A percentile compares a stretch with the other conserved stretches of the same genome.
These are phyloP conservation scores for Arthromyces matolae DNA, from an alignment of 768 basidiomycete species.

Conservation along the genomic window DNA sequence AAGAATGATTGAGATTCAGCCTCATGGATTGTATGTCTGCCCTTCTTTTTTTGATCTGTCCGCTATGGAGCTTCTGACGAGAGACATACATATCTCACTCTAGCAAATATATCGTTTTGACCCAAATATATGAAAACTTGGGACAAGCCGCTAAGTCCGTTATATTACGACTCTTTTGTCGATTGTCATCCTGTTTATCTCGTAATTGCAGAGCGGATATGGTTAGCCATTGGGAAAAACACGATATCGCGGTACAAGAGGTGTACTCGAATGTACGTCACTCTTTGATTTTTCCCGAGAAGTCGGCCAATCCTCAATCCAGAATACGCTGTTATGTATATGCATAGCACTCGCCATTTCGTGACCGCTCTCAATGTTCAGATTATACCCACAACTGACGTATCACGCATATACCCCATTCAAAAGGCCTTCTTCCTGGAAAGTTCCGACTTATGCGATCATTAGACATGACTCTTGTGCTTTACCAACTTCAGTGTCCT, in stretches of 20 bases:
- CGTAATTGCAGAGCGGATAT: constrained; percentile 65
- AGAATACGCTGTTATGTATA: constrained; percentile 64
- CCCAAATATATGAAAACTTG: constrained; percentile 80
- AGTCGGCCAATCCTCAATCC: constrained; percentile 16
- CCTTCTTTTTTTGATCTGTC: constrained; percentile 7
- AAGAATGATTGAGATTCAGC: constrained; percentile 80
- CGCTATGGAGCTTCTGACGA: constrained; percentile 12
- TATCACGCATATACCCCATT: constrained; percentile 24
- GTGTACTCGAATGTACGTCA: constrained; percentile 70
- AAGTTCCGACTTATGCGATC: constrained; percentile 16
- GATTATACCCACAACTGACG: constrained; percentile 18
- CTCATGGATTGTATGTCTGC: constrained; percentile 71
- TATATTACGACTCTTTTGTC: constrained; percentile 7
- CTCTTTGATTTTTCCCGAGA: constrained; percentile 9
- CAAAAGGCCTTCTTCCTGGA: constrained; percentile 16
- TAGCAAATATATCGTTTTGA: constrained; percentile 86
- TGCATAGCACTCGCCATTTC: constrained; percentile 49
- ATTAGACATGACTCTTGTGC: constrained; percentile 2
- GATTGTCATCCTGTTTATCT: constrained; percentile 7
- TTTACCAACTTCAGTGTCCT: not conserved
- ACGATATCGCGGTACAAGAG: constrained; percentile 74
- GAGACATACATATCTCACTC: too few species aligned
- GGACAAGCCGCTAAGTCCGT: constrained; percentile 82
- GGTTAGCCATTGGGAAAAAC: constrained; percentile 86
- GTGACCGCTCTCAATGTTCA: constrained; percentile 21